These are phyloP conservation scores for Mucor indicus DNA, from an alignment of 371 early-diverging fungal species.

Conservation along the genomic window DNA sequence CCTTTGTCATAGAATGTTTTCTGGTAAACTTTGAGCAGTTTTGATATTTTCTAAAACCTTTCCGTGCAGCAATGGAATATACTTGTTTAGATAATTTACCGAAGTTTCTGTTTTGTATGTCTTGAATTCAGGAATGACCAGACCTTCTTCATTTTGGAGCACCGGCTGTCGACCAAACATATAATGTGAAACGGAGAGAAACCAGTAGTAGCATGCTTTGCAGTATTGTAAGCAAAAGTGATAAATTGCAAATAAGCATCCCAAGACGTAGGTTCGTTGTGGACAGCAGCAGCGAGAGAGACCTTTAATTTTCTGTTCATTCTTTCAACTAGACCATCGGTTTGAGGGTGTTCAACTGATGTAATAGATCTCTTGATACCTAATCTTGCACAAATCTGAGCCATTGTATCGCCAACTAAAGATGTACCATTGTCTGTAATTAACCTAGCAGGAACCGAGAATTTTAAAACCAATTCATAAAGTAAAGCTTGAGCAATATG, in stretches of 20 bases:
- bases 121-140: neutral
- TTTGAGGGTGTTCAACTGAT: conserved; percentile 13
- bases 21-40: conserved; percentile 2
- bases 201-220: conserved; percentile 5
- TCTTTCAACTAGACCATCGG: conserved; percentile 16
- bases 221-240: conserved; percentile 16
- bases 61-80: neutral
- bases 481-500: neutral
- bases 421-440: conserved; percentile 16
- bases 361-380: conserved; percentile 5
- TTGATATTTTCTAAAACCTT: neutral
- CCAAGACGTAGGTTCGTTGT: conserved; percentile 1
- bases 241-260: conserved; percentile 16
- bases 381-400: neutral
- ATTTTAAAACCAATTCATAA: neutral
- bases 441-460: neutral
- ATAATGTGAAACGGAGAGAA: conserved; percentile 12
- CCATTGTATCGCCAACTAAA: conserved; percentile 10
- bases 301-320: conserved; percentile 14
- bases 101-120: too few species aligned
- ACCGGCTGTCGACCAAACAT: conserved; percentile 7
- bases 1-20: neutral
- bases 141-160: neutral
- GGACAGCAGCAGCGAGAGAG: conserved; percentile 1
- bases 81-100: too few species aligned